Conservation (phyloP, 352 stramenopile genomes). For the Phytophthora chlamydospora region DNA sequence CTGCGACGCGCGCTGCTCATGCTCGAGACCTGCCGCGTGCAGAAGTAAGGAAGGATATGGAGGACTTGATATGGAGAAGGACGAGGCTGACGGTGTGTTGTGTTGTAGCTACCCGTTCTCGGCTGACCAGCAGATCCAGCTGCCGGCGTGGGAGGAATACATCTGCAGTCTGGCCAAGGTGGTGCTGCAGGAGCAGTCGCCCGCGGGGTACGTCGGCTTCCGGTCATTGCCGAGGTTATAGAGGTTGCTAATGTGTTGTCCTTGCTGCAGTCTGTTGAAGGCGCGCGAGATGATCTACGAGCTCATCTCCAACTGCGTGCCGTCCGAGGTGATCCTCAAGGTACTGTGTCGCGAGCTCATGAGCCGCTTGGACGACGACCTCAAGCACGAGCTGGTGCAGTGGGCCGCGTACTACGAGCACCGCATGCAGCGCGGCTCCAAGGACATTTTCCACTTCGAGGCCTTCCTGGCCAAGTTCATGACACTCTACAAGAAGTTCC, state of each 20-base stretch:
- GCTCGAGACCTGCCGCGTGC: conserved; percentile 94
- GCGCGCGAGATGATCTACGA: conserved; percentile 98
- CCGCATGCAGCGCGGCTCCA: conserved; percentile 94
- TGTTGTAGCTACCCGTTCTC: conserved; percentile 84
- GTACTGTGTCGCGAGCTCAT: conserved; percentile 92
- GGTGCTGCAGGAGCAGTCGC: conserved; percentile 96
- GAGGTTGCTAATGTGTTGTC: conserved; percentile 2
- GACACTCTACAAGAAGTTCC: conserved; percentile 98
- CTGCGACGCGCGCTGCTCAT: conserved; percentile 97
- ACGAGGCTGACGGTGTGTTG: conserved; percentile 5
- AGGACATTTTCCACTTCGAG: conserved; percentile 99
- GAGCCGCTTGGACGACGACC: conserved; percentile 93
- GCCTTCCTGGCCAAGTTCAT: conserved; percentile 99
- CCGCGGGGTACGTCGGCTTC: conserved; percentile 62
- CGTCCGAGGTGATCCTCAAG: conserved; percentile 97
- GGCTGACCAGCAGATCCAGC: conserved; percentile 78
- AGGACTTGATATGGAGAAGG: too few species aligned
- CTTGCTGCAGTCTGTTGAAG: conserved; percentile 82
- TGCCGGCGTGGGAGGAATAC: conserved; percentile 98
- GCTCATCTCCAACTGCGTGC: conserved; percentile 98
- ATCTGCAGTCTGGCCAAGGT: conserved; percentile 94
- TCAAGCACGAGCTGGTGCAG: conserved; percentile 96
- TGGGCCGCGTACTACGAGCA: conserved; percentile 93
- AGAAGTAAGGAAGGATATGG: conserved; percentile 44
- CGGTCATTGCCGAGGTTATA: background rate